These are phyloP conservation scores for Puccinia triticina DNA, from an alignment of 1,284 basidiomycete species.

Conservation along the genomic window DNA sequence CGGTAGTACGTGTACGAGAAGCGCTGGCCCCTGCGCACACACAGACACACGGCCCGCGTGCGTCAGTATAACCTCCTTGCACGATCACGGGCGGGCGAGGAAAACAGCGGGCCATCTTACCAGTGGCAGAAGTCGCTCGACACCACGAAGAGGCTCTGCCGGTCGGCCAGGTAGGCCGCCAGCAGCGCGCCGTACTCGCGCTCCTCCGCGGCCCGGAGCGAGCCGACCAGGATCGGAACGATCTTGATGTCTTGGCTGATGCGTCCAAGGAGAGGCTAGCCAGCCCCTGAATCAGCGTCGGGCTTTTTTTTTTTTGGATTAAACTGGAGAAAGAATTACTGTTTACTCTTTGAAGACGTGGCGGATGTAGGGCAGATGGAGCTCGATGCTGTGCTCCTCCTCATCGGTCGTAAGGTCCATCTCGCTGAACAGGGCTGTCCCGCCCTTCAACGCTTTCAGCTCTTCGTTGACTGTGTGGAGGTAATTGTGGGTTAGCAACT, in stretches of 20 bases:
- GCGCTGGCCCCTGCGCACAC: slow-evolving; percentile 74
- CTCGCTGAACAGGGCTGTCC: slow-evolving; percentile 73
- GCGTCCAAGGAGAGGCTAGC: neutral
- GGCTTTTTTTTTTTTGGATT: too few species aligned
- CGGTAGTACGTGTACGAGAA: slow-evolving; percentile 92
- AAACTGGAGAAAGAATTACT: slow-evolving; percentile 53
- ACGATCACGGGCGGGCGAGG: slow-evolving; percentile 9
- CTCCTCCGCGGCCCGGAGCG: slow-evolving; percentile 70
- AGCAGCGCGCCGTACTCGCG: slow-evolving; percentile 71
- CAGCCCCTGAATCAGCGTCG: neutral
- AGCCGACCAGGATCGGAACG: slow-evolving; percentile 89
- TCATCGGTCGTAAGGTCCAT: slow-evolving; percentile 77
- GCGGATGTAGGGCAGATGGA: slow-evolving; percentile 91
- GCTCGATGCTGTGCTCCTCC: slow-evolving; percentile 95
- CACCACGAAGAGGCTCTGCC: slow-evolving; percentile 82
- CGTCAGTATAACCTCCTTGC: too few species aligned
- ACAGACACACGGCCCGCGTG: too few species aligned
- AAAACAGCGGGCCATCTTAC: neutral
- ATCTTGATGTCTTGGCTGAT: slow-evolving; percentile 73
- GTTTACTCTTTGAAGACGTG: slow-evolving; percentile 77
- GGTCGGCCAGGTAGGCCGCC: slow-evolving; percentile 75
- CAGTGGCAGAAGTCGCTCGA: slow-evolving; percentile 82
- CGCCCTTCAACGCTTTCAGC: slow-evolving; percentile 70
- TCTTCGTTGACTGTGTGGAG: slow-evolving; percentile 68
- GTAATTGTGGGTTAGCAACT: neutral